Base-by-base conservation (phyloP, 2,329 filamentous ascomycete species). In the Colletotrichum scovillei region DNA sequence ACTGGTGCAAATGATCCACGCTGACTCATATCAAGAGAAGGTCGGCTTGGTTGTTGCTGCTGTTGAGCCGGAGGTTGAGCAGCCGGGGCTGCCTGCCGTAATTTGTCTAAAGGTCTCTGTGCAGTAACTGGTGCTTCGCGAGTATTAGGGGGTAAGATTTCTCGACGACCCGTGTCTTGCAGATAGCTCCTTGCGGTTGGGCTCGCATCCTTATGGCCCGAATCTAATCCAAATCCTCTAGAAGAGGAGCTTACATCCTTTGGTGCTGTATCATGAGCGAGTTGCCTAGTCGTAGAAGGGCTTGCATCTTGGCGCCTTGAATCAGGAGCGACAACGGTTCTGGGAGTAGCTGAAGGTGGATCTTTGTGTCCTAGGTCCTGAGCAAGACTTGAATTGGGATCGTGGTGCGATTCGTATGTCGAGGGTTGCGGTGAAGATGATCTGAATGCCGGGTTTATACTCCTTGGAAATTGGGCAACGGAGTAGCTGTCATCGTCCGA, bases 381-480 rank as follows among this genome's bases (percentile, higher is more conserved):
- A 8, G 92, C 92, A 69, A 97, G 84, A 56, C 90, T 89, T 7
- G 92, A 93, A 78, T 95, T 91, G 2, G 94, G 94, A 78, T 98
- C 95, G 80, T 98, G 94, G 77, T 98, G 95, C 46, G 95, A 97
- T 79, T 97, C 95, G 77, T 94, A 97, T 1, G 92, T 95, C 4
- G 97, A 98, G 12, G 96, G 96, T 79, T 98, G 95, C 1, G 97
- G 97, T 8, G 97, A 99, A 0, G 97, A 97, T n/a, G 93, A 95
- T 74, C 97, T 91, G 86, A 97, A 98, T 0, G 95, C 94, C 22
- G 97, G 96, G 79, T 99, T 99, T 84, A 98, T 98, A 67, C 93
- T 95, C 73, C 97, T 90, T 73, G 95, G 95, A 79, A 98, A 99
- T 80, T 99, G 96, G 4, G 97, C 97, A 14, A 99, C 95, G 0